Evolutionary conservation across 805 yeast genomes (phyloP), one percentile per base, ranked within the genome.

Genomic region (Lachancea kluyveri): DNA sequence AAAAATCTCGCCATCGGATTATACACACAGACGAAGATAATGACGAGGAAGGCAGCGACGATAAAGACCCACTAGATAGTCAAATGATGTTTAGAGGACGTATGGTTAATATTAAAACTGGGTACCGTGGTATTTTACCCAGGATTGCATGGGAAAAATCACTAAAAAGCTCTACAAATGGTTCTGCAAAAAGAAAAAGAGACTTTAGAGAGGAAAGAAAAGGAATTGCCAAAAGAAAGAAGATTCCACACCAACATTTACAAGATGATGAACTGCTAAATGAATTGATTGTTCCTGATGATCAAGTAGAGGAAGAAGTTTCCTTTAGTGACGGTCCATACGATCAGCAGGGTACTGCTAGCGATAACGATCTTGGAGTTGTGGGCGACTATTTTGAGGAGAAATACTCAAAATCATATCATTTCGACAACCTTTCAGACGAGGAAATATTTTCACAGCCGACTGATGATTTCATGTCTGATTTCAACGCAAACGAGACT

Each of bases 61-160:
- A 9, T 14, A 18, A 22, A 17, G 20, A 25, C 21, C 6, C 13
- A 1, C 9, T 17, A 14, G 20, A n/a, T 17, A n/a, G n/a, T n/a
- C 17, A 21, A 10, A 33, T 48, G 3, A 12, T 36, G 10, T 54
- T 50, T 21, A 45, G 62, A 43, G 62, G 62, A 6, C 40, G 43
- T 24, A 35, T 37, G 11, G 21, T 55, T 2, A 49, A 44, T 28
- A 26, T 57, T 13, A 48, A 42, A 27, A 50, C 46, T 4, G 62
- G 58, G 1, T 57, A 48, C 28, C 41, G 49, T 18, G 62, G 62
- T 12, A 42, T 57, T 11, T 35, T 57, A 12, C 62, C 62, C 4
- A 46, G 41, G 24, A 34, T 43, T 28, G 54, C 52, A 3, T 57
- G 62, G 62, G 48, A 48, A 22, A 52, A 44, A 26, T 43, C 53